A percentile compares a stretch with the other conserved stretches of the same genome.
These are phyloP conservation scores for Cryphonectria japonica DNA, from an alignment of 2,329 filamentous ascomycete species.

Conservation along the genomic window DNA sequence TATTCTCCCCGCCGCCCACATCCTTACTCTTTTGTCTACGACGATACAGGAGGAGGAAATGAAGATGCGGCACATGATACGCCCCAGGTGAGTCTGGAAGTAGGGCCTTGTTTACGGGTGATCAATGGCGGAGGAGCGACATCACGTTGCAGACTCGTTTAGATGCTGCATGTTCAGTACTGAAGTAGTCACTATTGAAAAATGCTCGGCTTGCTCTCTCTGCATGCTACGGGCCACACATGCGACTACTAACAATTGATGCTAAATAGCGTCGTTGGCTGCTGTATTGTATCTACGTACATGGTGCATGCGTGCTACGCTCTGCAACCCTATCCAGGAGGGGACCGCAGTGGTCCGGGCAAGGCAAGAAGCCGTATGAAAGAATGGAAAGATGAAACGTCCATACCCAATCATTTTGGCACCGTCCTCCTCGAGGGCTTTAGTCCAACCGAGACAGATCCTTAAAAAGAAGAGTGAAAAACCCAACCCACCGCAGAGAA, in stretches of 20 bases:
- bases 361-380: background rate
- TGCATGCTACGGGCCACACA: background rate
- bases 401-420: slow-evolving; percentile 10
- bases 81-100: background rate
- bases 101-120: background rate
- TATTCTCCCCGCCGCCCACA: background rate
- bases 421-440: slow-evolving; percentile 11
- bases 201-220: too few relatives aligned
- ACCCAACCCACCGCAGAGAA: slow-evolving; percentile 15
- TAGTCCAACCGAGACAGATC: slow-evolving; percentile 14
- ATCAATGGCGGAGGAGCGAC: background rate
- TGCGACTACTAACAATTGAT: background rate
- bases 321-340: slow-evolving; percentile 3
- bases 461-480: background rate
- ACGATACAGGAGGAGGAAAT: background rate
- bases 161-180: background rate
- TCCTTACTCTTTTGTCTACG: background rate
- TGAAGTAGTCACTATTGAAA: background rate
- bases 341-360: background rate
- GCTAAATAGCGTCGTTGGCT: background rate
- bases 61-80: background rate
- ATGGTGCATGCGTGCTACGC: slow-evolving; percentile 7
- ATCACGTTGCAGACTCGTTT: background rate
- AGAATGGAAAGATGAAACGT: slow-evolving; percentile 7
- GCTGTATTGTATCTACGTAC: slow-evolving; percentile 14